Conservation (phyloP, 2,329 filamentous ascomycete species). For the Sporothrix protearum region DNA sequence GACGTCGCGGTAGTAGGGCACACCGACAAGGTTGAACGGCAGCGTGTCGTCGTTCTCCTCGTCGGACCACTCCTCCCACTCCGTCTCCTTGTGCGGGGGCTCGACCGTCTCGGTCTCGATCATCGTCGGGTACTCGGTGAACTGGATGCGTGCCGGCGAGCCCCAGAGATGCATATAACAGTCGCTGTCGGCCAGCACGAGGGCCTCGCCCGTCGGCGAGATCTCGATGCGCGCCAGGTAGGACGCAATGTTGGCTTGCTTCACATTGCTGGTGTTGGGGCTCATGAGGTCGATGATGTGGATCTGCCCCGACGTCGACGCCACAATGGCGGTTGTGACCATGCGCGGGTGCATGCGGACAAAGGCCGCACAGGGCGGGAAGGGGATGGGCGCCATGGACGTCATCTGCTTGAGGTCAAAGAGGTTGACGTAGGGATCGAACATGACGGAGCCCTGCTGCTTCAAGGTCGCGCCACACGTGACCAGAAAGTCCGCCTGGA, state of each 20-base stretch:
- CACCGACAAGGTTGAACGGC: conserved; percentile 78
- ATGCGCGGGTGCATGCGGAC: conserved; percentile 96
- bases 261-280: conserved; percentile 78
- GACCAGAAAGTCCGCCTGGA: conserved; percentile 88
- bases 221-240: conserved; percentile 80
- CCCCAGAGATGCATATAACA: conserved; percentile 84
- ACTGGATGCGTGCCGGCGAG: conserved; percentile 77
- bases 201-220: conserved; percentile 79
- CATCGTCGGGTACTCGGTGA: conserved; percentile 75
- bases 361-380: conserved; percentile 86
- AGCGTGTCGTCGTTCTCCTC: conserved; percentile 41
- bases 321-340: conserved; percentile 90
- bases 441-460: conserved; percentile 70
- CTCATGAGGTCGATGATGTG: conserved; percentile 96
- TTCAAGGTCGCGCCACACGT: conserved; percentile 91
- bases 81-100: conserved; percentile 35
- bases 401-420: conserved; percentile 90
- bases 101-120: conserved; percentile 72
- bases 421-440: conserved; percentile 90
- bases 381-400: conserved; percentile 86
- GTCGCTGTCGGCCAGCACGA: conserved; percentile 76
- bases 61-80: conserved; percentile 29
- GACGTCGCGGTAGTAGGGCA: conserved; percentile 88
- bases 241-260: conserved; percentile 72
- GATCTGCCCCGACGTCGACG: conserved; percentile 87